Evolutionary conservation across 495 filamentous ascomycete species (phyloP), one percentile per base, ranked within the genome.

Genomic region (Geoglossum glabrum): DNA sequence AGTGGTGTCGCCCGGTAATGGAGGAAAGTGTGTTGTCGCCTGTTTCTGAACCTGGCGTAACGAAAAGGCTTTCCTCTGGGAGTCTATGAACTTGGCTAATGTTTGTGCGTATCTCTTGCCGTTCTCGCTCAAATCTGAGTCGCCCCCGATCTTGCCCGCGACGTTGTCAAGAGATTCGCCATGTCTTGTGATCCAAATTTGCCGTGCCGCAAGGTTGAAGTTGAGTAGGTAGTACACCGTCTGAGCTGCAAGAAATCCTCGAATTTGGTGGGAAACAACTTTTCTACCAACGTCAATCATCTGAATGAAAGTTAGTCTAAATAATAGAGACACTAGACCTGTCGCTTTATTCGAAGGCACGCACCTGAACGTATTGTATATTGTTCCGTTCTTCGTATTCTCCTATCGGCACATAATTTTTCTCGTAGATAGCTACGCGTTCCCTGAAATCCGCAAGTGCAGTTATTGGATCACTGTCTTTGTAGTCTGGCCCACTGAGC

Each of bases 211-310:
- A 19, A 98, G 76, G 61, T 97, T 96, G 74, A 98, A 98, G 58
- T 94, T 96, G 7, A 90, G 80, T 1, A 97, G 75, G 63, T 96
- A 98, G 61, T 90, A 92, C 19, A 87, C 86, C 45, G 90, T 87
- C 57, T 93, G 87, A 27, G 84, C 84, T 47, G 86, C 85, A 26
- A 98, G 76, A 69, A 98, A 98, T 1, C 92, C 92, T 59, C 82
- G 80, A 59, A 95, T 83, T 61, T 90, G 87, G 63, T 90, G 86
- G 19, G 89, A 81, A 27, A 96, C 82, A 30, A 98, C 74, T 69
- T 98, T 97, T 40, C 90, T 81, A 38, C 92, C 92, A 23, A 98
- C 92, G 67, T 98, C 92, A 51, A 95, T 93, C 87, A 98, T 95
- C 76, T 89, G 69, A 34, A 5, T 11, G 51, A 15, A n/a, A 19